Conservation (phyloP, 331 rosid genomes). For the Rhamnella rubrinervis region DNA sequence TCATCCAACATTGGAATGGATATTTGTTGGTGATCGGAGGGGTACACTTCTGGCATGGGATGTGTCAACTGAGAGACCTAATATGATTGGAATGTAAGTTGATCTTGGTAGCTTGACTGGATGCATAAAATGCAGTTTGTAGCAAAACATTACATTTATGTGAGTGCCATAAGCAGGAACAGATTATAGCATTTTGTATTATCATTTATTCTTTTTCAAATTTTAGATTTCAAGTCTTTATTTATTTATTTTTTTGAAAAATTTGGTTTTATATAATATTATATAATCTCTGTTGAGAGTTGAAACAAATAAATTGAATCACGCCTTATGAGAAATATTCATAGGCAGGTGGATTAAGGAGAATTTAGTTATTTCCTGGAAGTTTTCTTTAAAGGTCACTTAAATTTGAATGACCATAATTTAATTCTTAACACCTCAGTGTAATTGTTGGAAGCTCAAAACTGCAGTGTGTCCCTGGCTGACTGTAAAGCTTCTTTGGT, state of each 20-base stretch:
- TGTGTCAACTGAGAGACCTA: constrained; percentile 93
- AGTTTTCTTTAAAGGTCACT: not conserved
- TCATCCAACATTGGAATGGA: constrained; percentile 98
- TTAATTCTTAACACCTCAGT: not conserved
- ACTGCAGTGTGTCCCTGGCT: not conserved
- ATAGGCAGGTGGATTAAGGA: not conserved
- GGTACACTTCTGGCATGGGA: constrained; percentile 99
- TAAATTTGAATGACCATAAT: not conserved
- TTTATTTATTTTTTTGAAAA: not conserved
- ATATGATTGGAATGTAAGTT: constrained; percentile 97
- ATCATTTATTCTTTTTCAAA: no score
- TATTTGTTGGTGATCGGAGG: constrained; percentile 97
- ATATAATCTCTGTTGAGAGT: not conserved
- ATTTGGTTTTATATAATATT: not conserved
- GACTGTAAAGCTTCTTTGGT: constrained; percentile 1
- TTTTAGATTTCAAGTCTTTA: no score
- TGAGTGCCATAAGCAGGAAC: not conserved
- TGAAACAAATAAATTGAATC: not conserved
- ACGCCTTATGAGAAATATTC: not conserved
- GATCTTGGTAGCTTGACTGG: constrained; percentile 22
- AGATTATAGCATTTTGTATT: no score
- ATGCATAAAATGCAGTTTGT: not conserved
- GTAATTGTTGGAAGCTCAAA: not conserved
- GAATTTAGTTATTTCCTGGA: not conserved
- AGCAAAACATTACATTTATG: not conserved